Percentiles rank a stretch among this genome's conserved stretches.
These are phyloP conservation scores for Phytophthora vignae DNA, from an alignment of 352 stramenopile species.

Conservation along the genomic window DNA sequence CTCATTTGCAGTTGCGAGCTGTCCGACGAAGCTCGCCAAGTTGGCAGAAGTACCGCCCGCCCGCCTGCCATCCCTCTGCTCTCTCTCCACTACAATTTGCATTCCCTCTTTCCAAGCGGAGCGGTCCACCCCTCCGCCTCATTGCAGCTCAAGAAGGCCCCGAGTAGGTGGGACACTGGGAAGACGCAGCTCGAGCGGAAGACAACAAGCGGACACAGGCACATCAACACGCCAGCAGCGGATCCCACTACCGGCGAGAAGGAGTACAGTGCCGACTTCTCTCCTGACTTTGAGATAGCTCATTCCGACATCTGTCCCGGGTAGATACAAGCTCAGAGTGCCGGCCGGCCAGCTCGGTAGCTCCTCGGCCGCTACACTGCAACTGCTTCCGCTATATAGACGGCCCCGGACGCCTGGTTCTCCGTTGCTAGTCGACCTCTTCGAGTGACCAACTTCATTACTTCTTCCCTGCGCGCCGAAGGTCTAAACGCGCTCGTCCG, in stretches of 20 bases:
- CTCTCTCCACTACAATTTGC: constrained; percentile 33
- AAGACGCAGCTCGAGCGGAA: constrained; percentile 25
- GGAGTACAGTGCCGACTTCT: constrained; percentile 26
- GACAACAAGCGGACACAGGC: constrained; percentile 29
- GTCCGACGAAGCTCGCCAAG: constrained; percentile 25
- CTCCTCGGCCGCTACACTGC: background rate
- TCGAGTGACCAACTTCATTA: background rate
- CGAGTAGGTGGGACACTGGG: constrained; percentile 12
- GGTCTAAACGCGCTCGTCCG: background rate
- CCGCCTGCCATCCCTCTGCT: constrained; percentile 25
- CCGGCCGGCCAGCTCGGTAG: too few relatives aligned
- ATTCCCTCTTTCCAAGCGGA: constrained; percentile 26
- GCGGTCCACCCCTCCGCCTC: background rate
- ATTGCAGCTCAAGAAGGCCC: background rate
- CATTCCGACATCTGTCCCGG: constrained; percentile 41
- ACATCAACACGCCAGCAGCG: constrained; percentile 23
- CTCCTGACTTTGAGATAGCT: constrained; percentile 13
- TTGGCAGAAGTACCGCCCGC: constrained; percentile 16
- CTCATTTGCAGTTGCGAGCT: constrained; percentile 47
- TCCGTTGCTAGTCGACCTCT: too few relatives aligned
- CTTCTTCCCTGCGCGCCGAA: constrained; percentile 1
- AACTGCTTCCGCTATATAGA: background rate
- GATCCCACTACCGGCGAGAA: constrained; percentile 27
- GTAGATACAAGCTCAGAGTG: constrained; percentile 27
- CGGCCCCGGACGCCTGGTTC: background rate